phyloP scores from a whole-genome alignment of 2,329 filamentous ascomycete genomes.

The Ophiosphaerella narmari region DNA sequence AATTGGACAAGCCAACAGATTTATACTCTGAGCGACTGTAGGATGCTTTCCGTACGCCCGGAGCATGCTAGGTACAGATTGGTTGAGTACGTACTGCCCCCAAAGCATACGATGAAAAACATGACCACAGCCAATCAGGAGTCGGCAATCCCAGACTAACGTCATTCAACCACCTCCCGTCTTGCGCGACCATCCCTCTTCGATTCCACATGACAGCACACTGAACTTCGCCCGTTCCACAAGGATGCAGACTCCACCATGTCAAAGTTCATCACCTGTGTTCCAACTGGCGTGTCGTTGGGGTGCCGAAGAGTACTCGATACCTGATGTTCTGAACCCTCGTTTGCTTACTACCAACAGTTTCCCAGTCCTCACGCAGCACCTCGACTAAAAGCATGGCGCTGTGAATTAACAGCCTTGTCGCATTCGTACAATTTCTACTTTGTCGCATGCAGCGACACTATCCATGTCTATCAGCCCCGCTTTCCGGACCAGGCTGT shows the following conservation, averaged over 20 bases:
- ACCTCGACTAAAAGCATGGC: constrained; percentile 41
- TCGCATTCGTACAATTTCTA: constrained; percentile 55
- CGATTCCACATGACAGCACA: no score
- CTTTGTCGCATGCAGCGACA: constrained; percentile 50
- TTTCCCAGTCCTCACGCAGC: constrained; percentile 12
- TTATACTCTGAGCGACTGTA: no score
- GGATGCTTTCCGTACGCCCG: not conserved
- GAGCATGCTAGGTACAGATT: constrained; percentile 11
- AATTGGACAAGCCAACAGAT: not conserved
- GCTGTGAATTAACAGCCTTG: constrained; percentile 53
- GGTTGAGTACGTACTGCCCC: not conserved
- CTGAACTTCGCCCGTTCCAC: not conserved
- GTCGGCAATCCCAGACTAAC: no score
- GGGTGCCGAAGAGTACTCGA: constrained; percentile 23
- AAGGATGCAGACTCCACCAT: constrained; percentile 8
- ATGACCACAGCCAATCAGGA: no score
- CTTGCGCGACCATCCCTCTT: no score
- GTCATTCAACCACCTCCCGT: no score
- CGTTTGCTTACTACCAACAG: constrained; percentile 11
- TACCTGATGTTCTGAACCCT: not conserved
- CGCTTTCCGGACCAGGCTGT: constrained; percentile 50
- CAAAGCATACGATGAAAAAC: no score
- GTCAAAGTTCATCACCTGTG: constrained; percentile 26
- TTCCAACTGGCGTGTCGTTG: constrained; percentile 28
- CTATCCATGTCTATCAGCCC: constrained; percentile 51